Conservation (phyloP, 441 rosid species). For the Pelargonium citronellum region DNA sequence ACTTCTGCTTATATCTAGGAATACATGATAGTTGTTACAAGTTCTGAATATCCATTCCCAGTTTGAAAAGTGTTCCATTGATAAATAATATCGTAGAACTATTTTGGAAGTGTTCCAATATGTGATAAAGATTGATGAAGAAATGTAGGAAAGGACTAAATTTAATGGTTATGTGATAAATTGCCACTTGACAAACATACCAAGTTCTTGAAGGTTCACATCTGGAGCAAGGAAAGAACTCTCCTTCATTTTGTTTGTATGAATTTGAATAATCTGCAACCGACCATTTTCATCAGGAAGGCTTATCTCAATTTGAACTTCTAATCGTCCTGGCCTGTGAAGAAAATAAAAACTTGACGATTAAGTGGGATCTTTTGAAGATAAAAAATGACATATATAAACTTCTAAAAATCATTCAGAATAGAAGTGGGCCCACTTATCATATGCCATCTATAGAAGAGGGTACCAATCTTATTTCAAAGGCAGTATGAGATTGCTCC, state of each 20-base stretch:
- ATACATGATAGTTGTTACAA: background rate
- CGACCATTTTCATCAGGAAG: conserved; percentile 99
- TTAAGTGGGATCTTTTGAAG: conserved; percentile 8
- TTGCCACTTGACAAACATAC: conserved; percentile 35
- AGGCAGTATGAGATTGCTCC: background rate
- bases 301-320: conserved; percentile 97
- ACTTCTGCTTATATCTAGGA: background rate
- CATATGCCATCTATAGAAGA: background rate
- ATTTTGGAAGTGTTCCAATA: background rate
- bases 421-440: background rate
- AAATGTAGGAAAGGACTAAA: background rate
- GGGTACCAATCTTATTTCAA: background rate
- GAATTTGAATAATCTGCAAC: conserved; percentile 90
- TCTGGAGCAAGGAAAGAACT: conserved; percentile 87
- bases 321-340: conserved; percentile 87
- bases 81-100: background rate
- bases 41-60: background rate
- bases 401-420: conserved; percentile 5
- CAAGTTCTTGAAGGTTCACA: conserved; percentile 85
- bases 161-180: background rate
- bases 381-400: conserved; percentile 6
- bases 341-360: conserved; percentile 9
- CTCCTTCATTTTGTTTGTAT: conserved; percentile 96
- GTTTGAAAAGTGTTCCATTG: background rate
- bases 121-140: background rate